Base-by-base conservation (phyloP, 2,329 filamentous ascomycete species). In the Colletotrichum sp. region DNA sequence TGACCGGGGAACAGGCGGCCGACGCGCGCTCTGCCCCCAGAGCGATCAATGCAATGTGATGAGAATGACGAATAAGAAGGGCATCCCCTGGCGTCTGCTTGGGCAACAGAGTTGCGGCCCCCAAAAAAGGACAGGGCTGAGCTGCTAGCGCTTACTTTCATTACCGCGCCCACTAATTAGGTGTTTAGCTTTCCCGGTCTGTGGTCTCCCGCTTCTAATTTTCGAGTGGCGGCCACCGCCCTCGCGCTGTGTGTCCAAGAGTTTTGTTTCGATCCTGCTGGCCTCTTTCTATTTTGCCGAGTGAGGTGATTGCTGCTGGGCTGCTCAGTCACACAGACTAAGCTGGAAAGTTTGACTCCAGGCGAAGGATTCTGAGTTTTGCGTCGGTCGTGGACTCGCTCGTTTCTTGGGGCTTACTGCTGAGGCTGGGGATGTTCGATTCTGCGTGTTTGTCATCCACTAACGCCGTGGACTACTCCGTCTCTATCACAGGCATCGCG, bases 121-220 rank as follows among this genome's bases (percentile, higher is more conserved):
- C 69, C 62, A 68, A 63, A 49, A 36, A 13, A 21, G 28, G 16
- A 75, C 72, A 72, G 63, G 73, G 69, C 73, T 72, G 69, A 76
- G 63, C 12, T 64, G 52, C 39, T 72, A 76, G 73, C 30, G 73
- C 69, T 76, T 76, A 76, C 63, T 21, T 21, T 67, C 49, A 21
- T 75, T 24, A 72, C 59, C 60, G 32, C 72, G 32, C 59, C 44
- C 72, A 57, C 44, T 63, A 30, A 30, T 21, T 16, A 70, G 13
- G 39, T 52, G 64, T 15, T 39, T 57, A 39, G 21, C 55, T 69
- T n/a, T 12, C 68, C 44, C 39, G 18, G 39, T 32, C 24, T 21
- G 49, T 39, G 30, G 68, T 39, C 55, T 72, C 44, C 26, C 57
- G 73, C 26, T 72, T 39, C 63, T 63, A 55, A 28, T 8, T 34